A percentile compares a stretch with the other conserved stretches of the same genome.
These are phyloP conservation scores for Syzygium jambos DNA, from an alignment of 345 rosid genomes.

Conservation along the genomic window DNA sequence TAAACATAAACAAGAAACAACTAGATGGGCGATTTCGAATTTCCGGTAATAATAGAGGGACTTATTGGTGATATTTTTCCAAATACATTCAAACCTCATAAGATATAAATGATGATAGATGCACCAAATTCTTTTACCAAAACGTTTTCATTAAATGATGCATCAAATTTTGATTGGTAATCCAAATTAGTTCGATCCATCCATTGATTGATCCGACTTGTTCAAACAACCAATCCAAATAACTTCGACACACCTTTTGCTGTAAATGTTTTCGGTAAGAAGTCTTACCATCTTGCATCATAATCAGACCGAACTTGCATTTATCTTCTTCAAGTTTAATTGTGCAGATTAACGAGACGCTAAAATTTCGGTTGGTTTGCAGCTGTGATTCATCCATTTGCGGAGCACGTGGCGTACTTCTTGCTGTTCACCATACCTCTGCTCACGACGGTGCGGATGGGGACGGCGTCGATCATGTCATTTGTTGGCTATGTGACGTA, in stretches of 20 bases:
- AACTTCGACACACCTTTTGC: neutral
- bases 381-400: conserved; percentile 34
- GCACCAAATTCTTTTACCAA: neutral
- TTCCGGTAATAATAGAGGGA: no score
- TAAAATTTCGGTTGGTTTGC: neutral
- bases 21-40: neutral
- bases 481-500: conserved; percentile 1
- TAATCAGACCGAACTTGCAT: neutral
- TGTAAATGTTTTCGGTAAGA: neutral
- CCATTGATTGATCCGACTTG: neutral
- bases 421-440: conserved; percentile 13
- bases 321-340: neutral
- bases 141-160: neutral
- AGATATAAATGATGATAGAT: no score
- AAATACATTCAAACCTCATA: no score
- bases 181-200: neutral
- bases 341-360: neutral
- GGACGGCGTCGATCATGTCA: conserved; percentile 3
- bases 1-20: neutral
- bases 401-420: conserved; percentile 19
- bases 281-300: neutral
- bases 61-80: no score
- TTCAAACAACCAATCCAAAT: neutral
- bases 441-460: neutral
- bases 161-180: neutral